Evolutionary conservation across 179 eudicot species (phyloP).

Genomic region (Patellifolia procumbens): DNA sequence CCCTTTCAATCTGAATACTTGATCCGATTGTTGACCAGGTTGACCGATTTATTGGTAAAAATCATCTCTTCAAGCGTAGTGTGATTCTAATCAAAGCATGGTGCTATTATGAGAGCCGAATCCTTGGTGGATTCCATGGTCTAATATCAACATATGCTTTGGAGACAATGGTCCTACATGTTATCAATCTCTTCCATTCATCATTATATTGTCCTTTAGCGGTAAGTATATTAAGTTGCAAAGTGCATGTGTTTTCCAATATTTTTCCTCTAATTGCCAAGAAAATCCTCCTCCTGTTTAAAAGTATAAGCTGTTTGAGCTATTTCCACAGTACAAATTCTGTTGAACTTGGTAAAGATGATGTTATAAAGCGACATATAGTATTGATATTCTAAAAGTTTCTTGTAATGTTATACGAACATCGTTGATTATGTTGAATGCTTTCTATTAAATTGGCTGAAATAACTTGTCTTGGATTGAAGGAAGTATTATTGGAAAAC

Average conservation of each 20-base stretch:
- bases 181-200: slow-evolving; percentile 48
- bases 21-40: slow-evolving; percentile 35
- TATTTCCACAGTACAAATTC: background rate
- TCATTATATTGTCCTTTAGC: slow-evolving; percentile 41
- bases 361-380: background rate
- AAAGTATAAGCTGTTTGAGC: background rate
- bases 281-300: background rate
- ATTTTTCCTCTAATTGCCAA: background rate
- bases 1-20: slow-evolving; percentile 15
- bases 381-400: background rate
- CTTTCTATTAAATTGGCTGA: background rate
- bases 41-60: slow-evolving; percentile 44
- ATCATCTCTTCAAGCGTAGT: slow-evolving; percentile 60
- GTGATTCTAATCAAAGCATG: slow-evolving; percentile 63
- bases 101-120: slow-evolving; percentile 65
- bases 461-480: background rate
- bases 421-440: background rate
- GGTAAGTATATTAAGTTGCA: slow-evolving; percentile 25
- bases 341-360: background rate
- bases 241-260: slow-evolving; percentile 4
- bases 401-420: background rate
- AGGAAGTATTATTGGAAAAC: background rate
- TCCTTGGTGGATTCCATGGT: slow-evolving; percentile 54
- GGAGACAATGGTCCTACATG: slow-evolving; percentile 55
- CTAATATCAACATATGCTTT: slow-evolving; percentile 60